Evolutionary conservation across 768 basidiomycete genomes (phyloP).

Genomic region (Boletellus ananiceps): DNA sequence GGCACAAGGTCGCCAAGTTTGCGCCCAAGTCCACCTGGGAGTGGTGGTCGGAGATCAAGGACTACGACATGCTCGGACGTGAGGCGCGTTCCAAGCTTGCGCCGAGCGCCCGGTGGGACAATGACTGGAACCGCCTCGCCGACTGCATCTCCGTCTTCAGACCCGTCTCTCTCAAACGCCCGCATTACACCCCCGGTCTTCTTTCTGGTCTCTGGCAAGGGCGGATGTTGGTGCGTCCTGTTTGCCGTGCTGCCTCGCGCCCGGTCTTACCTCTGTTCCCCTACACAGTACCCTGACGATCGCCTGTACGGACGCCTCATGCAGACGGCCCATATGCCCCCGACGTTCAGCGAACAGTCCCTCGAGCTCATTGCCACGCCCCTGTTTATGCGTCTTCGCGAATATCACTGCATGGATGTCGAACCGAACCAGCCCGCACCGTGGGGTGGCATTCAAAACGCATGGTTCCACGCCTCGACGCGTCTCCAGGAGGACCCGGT

Average conservation of each 20-base stretch:
- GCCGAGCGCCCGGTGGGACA: conserved; percentile 48
- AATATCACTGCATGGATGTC: conserved; percentile 45
- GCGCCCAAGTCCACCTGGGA: conserved; percentile 12
- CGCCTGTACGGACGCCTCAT: conserved; percentile 17
- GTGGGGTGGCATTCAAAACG: conserved; percentile 38
- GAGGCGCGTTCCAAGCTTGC: conserved; percentile 25
- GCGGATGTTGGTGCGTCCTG: conserved; percentile 50
- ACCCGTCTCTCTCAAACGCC: conserved; percentile 25
- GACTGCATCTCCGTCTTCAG: conserved; percentile 41
- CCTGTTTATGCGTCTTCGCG: conserved; percentile 54
- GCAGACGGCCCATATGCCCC: conserved; percentile 19
- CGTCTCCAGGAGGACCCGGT: conserved; percentile 21
- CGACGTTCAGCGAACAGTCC: conserved; percentile 32
- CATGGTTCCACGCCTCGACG: conserved; percentile 34
- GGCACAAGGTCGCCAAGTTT: conserved; percentile 35
- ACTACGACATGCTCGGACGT: conserved; percentile 18
- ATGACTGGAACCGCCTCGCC: conserved; percentile 53
- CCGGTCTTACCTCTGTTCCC: background rate
- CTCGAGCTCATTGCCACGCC: conserved; percentile 43
- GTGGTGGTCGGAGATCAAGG: conserved; percentile 19
- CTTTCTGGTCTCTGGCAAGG: conserved; percentile 62
- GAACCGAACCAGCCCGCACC: conserved; percentile 31
- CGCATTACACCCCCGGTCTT: conserved; percentile 46
- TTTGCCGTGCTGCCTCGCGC: background rate
- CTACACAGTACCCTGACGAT: conserved; percentile 20